Percentiles rank a stretch among this genome's conserved stretches.
These are phyloP conservation scores for Fusarium acutatum DNA, from an alignment of 2,329 filamentous ascomycete genomes.

Conservation along the genomic window DNA sequence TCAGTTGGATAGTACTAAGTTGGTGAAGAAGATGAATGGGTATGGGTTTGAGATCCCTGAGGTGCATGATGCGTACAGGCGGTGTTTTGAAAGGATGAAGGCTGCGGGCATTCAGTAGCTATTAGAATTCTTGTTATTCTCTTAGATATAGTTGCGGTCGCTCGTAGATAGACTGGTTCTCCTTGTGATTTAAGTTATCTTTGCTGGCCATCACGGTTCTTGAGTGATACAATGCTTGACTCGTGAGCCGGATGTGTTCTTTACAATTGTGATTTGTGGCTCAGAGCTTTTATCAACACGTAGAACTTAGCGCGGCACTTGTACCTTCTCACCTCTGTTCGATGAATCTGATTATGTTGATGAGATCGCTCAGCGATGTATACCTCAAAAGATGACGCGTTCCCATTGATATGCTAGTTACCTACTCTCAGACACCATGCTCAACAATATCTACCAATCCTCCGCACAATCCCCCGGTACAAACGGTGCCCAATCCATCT, in stretches of 20 bases:
- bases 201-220: too few relatives aligned
- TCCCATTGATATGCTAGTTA: too few relatives aligned
- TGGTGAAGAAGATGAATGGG: constrained; percentile 66
- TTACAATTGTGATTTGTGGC: fast-evolving
- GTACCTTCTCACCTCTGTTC: too few relatives aligned
- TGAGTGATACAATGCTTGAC: fast-evolving
- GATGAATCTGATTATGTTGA: too few relatives aligned
- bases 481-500: not conserved
- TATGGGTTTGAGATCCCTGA: constrained; percentile 68
- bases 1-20: constrained; percentile 68
- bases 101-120: not conserved
- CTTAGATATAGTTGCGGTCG: fast-evolving
- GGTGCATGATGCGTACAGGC: constrained; percentile 66
- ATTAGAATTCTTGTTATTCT: fast-evolving
- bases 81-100: constrained; percentile 4
- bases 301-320: fast-evolving
- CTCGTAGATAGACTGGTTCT: too few relatives aligned
- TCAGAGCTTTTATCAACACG: fast-evolving
- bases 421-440: too few relatives aligned
- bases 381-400: too few relatives aligned
- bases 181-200: too few relatives aligned
- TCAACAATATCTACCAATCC: not conserved
- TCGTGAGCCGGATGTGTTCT: fast-evolving
- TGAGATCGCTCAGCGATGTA: too few relatives aligned
- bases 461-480: not conserved